These are phyloP conservation scores for Diaporthe australafricana DNA, from an alignment of 2,329 filamentous ascomycete genomes.

Conservation along the genomic window DNA sequence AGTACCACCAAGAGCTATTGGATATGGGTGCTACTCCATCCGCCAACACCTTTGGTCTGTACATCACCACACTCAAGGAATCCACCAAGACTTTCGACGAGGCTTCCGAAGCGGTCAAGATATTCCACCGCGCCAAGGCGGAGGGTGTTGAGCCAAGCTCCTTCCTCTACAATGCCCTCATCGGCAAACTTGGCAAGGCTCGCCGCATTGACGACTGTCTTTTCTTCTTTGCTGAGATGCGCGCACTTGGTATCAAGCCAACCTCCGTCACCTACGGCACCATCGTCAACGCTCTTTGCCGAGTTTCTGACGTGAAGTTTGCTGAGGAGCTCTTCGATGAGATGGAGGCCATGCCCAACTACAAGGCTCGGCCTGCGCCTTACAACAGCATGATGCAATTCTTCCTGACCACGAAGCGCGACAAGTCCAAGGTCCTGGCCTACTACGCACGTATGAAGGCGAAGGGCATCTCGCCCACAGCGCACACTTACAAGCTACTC, in stretches of 20 bases:
- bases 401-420: conserved; percentile 96
- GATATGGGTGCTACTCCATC: conserved; percentile 92
- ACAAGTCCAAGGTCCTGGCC: conserved; percentile 90
- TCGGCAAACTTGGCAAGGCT: conserved; percentile 97
- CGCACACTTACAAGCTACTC: conserved; percentile 97
- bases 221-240: conserved; percentile 99
- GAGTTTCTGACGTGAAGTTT: conserved; percentile 97
- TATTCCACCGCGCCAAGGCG: conserved; percentile 92
- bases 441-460: conserved; percentile 96
- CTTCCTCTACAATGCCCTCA: conserved; percentile 97
- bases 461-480: conserved; percentile 88
- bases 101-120: conserved; percentile 95
- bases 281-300: conserved; percentile 96
- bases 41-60: conserved; percentile 96
- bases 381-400: conserved; percentile 99
- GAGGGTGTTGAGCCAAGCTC: conserved; percentile 97
- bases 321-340: conserved; percentile 98
- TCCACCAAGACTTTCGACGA: conserved; percentile 98
- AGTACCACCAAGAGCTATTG: conserved; percentile 91
- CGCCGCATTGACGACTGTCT: conserved; percentile 98
- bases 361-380: conserved; percentile 95
- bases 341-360: conserved; percentile 99
- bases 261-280: conserved; percentile 98
- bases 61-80: conserved; percentile 99
- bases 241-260: conserved; percentile 88